Evolutionary conservation across 352 stramenopile species (phyloP), one percentile per base, ranked within the genome.

Genomic region (Phytopythium litorale): DNA sequence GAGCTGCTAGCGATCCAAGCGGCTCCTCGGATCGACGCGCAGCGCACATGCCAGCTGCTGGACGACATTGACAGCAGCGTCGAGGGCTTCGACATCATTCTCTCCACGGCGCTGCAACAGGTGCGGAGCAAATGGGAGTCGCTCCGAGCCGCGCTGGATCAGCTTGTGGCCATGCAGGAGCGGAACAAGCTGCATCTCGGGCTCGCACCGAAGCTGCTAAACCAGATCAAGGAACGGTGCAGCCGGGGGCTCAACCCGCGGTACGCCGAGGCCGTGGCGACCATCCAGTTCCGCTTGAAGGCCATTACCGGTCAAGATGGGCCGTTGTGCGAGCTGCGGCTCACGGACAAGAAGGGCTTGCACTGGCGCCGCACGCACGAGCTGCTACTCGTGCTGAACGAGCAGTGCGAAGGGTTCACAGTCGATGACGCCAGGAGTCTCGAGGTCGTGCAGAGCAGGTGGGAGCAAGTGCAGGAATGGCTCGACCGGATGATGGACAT

Each of bases 331-430:
- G 83, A 92, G 48, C 63, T 92, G 0, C 78, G 79, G 1, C 37
- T 92, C 9, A 90, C 87, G 62, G 79, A 85, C 49, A 85, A 81
- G 45, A 84, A 88, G 32, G 76, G 73, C 0, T 58, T 92, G 23
- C 80, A 92, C 54, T 92, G 83, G 83, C 75, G 80, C 4, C 80
- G 83, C 2, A 92, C 83, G 25, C 78, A 90, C 40, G 83, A 92
- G 53, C 59, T 92, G 4, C 58, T 92, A 28, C 51, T 86, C 28
- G 60, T 92, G 7, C 67, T 92, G 0, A 72, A 88, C 59, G 83
- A 92, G 28, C 80, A 92, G 50, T 92, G 79, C 50, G 83, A 92
- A 51, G 83, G 80, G 0, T 89, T 90, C 59, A 73, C 75, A 0
- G 76, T 84, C 7, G 62, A 84, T 3, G 83, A 92, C 49, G 75